These are phyloP conservation scores for Clarkia xantiana DNA, from an alignment of 345 rosid genomes.

Conservation along the genomic window DNA sequence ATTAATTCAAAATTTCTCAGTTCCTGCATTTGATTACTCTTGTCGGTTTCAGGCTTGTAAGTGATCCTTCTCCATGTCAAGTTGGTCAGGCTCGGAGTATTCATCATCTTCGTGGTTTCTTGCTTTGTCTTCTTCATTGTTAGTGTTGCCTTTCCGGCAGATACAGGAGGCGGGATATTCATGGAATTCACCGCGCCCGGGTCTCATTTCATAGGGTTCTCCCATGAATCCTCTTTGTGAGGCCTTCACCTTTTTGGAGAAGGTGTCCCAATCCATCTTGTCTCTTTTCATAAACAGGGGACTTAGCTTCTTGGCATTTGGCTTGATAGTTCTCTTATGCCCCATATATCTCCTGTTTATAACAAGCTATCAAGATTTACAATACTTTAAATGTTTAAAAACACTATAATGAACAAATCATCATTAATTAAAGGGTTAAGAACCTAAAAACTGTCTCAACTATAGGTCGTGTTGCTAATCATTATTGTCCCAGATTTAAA, in stretches of 20 bases:
- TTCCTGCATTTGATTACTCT: too few species aligned
- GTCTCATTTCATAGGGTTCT: constrained; percentile 81
- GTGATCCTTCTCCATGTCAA: background rate
- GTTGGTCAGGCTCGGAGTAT: constrained; percentile 1
- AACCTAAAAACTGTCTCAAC: too few species aligned
- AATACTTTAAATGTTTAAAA: background rate
- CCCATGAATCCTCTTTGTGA: constrained; percentile 96
- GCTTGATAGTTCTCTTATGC: constrained; percentile 90
- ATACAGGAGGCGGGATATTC: constrained; percentile 79
- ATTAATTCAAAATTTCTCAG: too few species aligned
- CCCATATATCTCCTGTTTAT: constrained; percentile 76
- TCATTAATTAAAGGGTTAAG: too few species aligned
- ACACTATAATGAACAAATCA: too few species aligned
- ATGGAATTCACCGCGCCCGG: constrained; percentile 79
- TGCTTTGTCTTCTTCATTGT: constrained; percentile 9
- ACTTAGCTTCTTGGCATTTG: constrained; percentile 84
- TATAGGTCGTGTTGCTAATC: too few species aligned
- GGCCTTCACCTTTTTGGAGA: constrained; percentile 72
- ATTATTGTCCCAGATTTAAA: too few species aligned
- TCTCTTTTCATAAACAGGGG: constrained; percentile 53
- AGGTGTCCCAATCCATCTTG: constrained; percentile 66
- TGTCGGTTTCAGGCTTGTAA: background rate
- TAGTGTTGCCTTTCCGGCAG: constrained; percentile 43
- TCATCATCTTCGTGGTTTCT: constrained; percentile 4
- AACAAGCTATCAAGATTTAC: background rate